Evolutionary conservation across 164 flowering plant genomes (phyloP).

Genomic region (Sedum album): DNA sequence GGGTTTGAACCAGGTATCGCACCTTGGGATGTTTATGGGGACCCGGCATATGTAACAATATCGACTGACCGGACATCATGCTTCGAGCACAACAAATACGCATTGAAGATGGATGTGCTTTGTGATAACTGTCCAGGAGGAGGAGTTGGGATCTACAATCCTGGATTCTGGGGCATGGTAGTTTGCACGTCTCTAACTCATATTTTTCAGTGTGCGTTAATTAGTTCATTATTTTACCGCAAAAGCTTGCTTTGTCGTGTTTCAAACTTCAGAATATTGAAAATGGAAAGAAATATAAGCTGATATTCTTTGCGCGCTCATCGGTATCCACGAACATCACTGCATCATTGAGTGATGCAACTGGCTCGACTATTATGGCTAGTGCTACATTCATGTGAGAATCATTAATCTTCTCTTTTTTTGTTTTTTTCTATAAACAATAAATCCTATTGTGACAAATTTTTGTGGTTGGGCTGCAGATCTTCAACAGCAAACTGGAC

Average conservation of each 20-base stretch:
- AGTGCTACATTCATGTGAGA: conserved; percentile 14
- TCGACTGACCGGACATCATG: conserved; percentile 58
- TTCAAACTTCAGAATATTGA: conserved; percentile 57
- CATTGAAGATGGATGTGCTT: conserved; percentile 26
- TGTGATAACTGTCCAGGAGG: background rate
- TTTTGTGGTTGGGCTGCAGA: conserved; percentile 35
- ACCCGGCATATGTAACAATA: background rate
- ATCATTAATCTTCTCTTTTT: background rate
- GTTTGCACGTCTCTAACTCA: background rate
- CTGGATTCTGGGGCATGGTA: conserved; percentile 9
- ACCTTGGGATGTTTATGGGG: background rate
- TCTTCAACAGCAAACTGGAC: conserved; percentile 68
- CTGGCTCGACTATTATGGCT: conserved; percentile 51
- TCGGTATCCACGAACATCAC: conserved; percentile 39
- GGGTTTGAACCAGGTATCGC: conserved; percentile 6
- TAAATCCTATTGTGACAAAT: background rate
- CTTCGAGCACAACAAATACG: conserved; percentile 70
- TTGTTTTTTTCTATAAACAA: background rate
- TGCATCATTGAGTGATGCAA: conserved; percentile 51
- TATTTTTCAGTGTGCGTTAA: too few relatives aligned
- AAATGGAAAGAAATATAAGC: conserved; percentile 71
- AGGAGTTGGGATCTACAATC: conserved; percentile 8
- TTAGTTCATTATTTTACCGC: too few relatives aligned
- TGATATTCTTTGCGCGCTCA: conserved; percentile 60
- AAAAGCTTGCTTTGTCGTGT: too few relatives aligned